phyloP scores from a whole-genome alignment of 2,329 filamentous ascomycete genomes.

The Colletotrichum simmondsii region DNA sequence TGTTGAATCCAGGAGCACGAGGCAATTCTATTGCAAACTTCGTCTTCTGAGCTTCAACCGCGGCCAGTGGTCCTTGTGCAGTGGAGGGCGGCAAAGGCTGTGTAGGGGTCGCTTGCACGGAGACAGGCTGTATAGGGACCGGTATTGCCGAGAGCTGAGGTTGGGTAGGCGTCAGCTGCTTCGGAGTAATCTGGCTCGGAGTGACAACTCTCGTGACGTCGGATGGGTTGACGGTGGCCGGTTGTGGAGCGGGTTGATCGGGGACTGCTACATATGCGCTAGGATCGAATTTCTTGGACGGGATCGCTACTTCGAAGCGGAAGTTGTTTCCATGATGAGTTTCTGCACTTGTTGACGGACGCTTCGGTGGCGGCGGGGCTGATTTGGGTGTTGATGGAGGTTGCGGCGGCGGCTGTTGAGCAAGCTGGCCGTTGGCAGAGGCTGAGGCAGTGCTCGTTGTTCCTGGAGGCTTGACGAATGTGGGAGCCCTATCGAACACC shows the following conservation, averaged over 20 bases:
- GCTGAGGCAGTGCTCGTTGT: constrained; percentile 40
- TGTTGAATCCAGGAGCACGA: constrained; percentile 54
- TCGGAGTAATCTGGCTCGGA: background rate
- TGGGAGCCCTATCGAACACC: constrained; percentile 56
- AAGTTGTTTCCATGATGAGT: constrained; percentile 47
- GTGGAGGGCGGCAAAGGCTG: background rate
- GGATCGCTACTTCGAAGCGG: constrained; percentile 60
- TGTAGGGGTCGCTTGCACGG: background rate
- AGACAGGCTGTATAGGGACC: background rate
- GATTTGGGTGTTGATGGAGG: constrained; percentile 36
- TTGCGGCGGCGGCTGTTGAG: constrained; percentile 8
- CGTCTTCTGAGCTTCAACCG: background rate
- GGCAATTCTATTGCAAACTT: constrained; percentile 61
- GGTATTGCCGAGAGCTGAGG: background rate
- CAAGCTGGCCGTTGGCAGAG: constrained; percentile 39
- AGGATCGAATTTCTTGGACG: constrained; percentile 54
- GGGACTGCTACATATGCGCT: constrained; percentile 48
- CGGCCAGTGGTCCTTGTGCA: background rate
- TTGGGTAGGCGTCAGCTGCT: constrained; percentile 1
- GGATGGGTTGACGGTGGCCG: constrained; percentile 9
- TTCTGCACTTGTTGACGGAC: constrained; percentile 39
- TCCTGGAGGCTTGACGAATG: constrained; percentile 52
- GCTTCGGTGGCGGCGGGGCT: constrained; percentile 13
- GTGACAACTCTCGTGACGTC: constrained; percentile 7
- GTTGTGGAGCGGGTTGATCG: constrained; percentile 38